Evolutionary conservation across 441 rosid genomes (phyloP).

Genomic region (Metrosideros polymorpha): DNA sequence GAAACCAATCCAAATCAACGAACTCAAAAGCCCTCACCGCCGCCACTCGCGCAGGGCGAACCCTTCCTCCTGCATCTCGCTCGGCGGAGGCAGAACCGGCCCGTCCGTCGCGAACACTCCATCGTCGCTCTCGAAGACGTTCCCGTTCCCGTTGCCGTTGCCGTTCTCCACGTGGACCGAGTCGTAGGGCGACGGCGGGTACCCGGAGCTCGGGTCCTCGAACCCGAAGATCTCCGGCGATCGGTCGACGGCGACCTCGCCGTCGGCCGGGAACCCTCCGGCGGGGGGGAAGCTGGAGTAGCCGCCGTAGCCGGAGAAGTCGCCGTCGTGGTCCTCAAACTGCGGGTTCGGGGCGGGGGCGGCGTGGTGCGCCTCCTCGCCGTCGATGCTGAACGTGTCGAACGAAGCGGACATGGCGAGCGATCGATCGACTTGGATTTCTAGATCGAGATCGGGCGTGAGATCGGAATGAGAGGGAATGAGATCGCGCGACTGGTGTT

Average conservation of each 20-base stretch:
- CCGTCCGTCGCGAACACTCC: constrained; percentile 46
- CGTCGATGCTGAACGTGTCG: constrained; percentile 42
- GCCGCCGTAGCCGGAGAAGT: not conserved
- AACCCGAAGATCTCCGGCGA: constrained; percentile 51
- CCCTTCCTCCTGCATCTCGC: constrained; percentile 65
- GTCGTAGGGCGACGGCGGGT: constrained; percentile 37
- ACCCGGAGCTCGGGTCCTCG: constrained; percentile 28
- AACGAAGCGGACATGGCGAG: constrained; percentile 24
- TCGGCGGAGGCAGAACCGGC: constrained; percentile 63
- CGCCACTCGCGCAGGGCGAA: constrained; percentile 71
- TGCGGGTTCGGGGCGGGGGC: constrained; percentile 15
- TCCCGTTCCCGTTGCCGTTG: constrained; percentile 21
- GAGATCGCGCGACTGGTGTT: not conserved
- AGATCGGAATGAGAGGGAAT: not conserved
- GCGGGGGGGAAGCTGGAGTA: not conserved
- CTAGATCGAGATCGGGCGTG: not conserved
- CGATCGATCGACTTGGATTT: not conserved
- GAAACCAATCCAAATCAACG: not conserved
- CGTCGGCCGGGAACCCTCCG: constrained; percentile 1
- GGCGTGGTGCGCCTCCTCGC: constrained; percentile 29
- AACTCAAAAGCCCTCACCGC: constrained; percentile 28
- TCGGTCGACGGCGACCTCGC: constrained; percentile 35
- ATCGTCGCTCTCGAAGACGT: not conserved
- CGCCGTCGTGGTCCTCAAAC: constrained; percentile 25
- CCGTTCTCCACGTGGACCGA: constrained; percentile 41